Conservation (phyloP, 768 basidiomycete species). For the Pleurotus citrinopileatus region DNA sequence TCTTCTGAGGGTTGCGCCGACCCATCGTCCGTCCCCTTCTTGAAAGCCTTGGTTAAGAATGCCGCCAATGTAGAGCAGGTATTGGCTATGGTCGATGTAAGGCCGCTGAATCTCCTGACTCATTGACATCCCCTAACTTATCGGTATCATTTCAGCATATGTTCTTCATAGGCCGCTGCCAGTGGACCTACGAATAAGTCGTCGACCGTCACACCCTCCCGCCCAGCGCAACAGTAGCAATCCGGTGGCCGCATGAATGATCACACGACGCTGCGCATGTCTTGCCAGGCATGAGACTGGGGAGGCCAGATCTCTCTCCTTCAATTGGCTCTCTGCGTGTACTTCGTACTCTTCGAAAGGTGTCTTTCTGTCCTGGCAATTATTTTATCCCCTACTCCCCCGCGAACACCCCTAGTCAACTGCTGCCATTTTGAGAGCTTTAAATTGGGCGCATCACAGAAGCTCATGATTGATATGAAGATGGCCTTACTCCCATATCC, state of each 20-base stretch:
- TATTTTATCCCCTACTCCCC: conserved; percentile 8
- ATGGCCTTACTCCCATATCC: too few relatives aligned
- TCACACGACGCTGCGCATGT: background rate
- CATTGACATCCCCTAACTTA: background rate
- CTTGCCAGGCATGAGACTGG: background rate
- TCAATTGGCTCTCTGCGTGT: conserved; percentile 13
- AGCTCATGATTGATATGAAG: too few relatives aligned
- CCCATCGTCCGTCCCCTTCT: conserved; percentile 89
- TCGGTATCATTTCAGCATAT: conserved; percentile 60
- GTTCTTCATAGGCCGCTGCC: conserved; percentile 73
- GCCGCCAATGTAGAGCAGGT: conserved; percentile 99
- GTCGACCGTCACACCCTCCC: conserved; percentile 80
- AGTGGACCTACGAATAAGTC: conserved; percentile 71
- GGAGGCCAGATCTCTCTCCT: background rate
- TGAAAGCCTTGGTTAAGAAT: conserved; percentile 99
- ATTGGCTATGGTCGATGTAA: conserved; percentile 94
- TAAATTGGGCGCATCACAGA: too few relatives aligned
- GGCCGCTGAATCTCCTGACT: conserved; percentile 16
- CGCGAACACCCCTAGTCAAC: background rate
- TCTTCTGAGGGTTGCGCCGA: conserved; percentile 83
- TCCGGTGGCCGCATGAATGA: conserved; percentile 67
- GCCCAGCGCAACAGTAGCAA: conserved; percentile 75
- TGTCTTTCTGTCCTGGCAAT: conserved; percentile 15
- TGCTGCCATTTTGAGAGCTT: too few relatives aligned
- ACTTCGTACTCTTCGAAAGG: conserved; percentile 16